These are phyloP conservation scores for Dictyostelium citrinum DNA, from an alignment of 78 protist genomes.

Conservation along the genomic window DNA sequence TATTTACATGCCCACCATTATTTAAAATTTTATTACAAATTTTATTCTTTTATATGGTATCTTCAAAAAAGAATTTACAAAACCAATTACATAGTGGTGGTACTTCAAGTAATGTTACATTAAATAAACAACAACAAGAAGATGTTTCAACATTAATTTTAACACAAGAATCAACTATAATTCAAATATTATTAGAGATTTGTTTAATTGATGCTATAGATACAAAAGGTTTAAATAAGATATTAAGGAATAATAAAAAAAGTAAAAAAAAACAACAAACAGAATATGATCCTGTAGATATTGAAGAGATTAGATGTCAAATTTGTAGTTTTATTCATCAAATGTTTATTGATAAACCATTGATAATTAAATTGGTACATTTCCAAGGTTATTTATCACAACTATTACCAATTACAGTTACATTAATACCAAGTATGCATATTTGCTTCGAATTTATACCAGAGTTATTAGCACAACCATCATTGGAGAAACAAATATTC, in stretches of 20 bases:
- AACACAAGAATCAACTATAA: conserved; percentile 64
- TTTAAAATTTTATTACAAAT: conserved; percentile 52
- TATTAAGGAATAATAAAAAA: background rate
- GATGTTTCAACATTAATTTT: conserved; percentile 65
- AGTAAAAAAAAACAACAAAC: background rate
- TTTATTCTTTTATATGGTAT: conserved; percentile 55
- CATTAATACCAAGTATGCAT: conserved; percentile 71
- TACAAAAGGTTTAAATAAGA: background rate
- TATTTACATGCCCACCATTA: conserved; percentile 51
- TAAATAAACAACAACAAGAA: conserved; percentile 19
- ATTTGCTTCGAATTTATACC: conserved; percentile 75
- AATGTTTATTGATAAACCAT: conserved; percentile 67
- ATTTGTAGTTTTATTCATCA: conserved; percentile 68
- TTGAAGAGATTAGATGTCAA: conserved; percentile 58
- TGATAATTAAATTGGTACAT: conserved; percentile 43
- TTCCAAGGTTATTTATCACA: conserved; percentile 57
- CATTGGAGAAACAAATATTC: conserved; percentile 43
- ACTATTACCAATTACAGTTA: conserved; percentile 56
- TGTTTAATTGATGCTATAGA: conserved; percentile 21
- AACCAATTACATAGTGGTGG: background rate
- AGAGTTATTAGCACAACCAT: conserved; percentile 46
- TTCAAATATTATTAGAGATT: conserved; percentile 65
- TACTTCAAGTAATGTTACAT: background rate
- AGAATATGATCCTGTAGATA: conserved; percentile 3
- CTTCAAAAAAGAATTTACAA: conserved; percentile 59